phyloP scores from a whole-genome alignment of 306 rosid genomes.

The Cyamopsis tetragonoloba region DNA sequence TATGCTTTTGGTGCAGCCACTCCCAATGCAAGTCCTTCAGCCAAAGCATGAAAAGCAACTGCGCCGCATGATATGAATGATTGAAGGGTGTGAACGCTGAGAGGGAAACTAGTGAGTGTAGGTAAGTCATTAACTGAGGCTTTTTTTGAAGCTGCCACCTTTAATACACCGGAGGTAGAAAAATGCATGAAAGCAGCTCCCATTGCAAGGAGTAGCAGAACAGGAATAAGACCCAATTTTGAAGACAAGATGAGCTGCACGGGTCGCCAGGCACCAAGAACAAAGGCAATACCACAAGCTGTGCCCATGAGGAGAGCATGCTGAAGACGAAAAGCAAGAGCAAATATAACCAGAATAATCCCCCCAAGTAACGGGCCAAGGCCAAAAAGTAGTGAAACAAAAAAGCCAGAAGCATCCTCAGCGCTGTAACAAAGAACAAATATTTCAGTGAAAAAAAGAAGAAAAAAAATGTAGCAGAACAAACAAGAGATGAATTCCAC shows the following conservation, averaged over 20 bases:
- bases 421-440: slow-evolving; percentile 54
- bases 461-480: not conserved
- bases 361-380: slow-evolving; percentile 97
- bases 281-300: slow-evolving; percentile 94
- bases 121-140: slow-evolving; percentile 59
- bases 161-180: slow-evolving; percentile 55
- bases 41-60: slow-evolving; percentile 83
- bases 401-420: slow-evolving; percentile 97
- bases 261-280: slow-evolving; percentile 97
- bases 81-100: slow-evolving; percentile 90
- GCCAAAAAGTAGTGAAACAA: slow-evolving; percentile 91
- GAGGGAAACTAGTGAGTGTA: slow-evolving; percentile 40
- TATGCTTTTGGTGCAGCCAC: slow-evolving; percentile 99
- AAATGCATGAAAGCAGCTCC: slow-evolving; percentile 70
- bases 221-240: slow-evolving; percentile 71
- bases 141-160: slow-evolving; percentile 52
- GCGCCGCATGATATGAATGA: slow-evolving; percentile 90
- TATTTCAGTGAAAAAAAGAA: not conserved
- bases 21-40: slow-evolving; percentile 96
- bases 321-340: slow-evolving; percentile 76
- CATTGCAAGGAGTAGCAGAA: slow-evolving; percentile 46
- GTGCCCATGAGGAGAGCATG: slow-evolving; percentile 95
- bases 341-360: slow-evolving; percentile 62
- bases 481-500: not conserved
- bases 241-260: slow-evolving; percentile 69